phyloP scores from a whole-genome alignment of 169 alveolate genomes.

The Pseudocohnilembus persalinus region DNA sequence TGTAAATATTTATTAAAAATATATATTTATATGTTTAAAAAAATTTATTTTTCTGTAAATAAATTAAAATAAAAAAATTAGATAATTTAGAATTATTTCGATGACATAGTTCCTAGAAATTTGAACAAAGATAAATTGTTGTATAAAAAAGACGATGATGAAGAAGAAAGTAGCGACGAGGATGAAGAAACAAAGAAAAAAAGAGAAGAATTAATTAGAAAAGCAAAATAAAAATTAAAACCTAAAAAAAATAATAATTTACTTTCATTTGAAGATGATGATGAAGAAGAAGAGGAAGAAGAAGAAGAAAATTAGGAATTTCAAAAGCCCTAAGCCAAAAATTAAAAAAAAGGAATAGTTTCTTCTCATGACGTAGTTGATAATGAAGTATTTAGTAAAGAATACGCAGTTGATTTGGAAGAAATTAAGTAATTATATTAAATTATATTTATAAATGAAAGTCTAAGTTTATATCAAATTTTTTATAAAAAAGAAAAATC shows the following conservation, averaged over 20 bases:
- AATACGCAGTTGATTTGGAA: constrained; percentile 42
- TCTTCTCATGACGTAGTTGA: constrained; percentile 45
- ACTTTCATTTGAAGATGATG: constrained; percentile 65
- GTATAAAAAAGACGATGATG: constrained; percentile 33
- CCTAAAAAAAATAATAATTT: constrained; percentile 54
- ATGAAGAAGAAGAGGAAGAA: constrained; percentile 54
- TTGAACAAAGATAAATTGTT: constrained; percentile 20
- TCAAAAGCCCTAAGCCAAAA: constrained; percentile 31
- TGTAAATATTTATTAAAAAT: background rate
- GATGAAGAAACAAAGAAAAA: constrained; percentile 29
- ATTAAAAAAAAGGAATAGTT: constrained; percentile 26
- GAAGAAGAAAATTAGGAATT: too few species aligned
- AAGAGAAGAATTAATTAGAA: constrained; percentile 19
- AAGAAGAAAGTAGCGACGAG: constrained; percentile 30
- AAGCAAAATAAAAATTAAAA: constrained; percentile 24
- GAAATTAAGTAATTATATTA: constrained; percentile 44
- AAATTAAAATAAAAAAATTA: constrained; percentile 76
- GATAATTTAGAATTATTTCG: constrained; percentile 62
- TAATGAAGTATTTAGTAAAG: constrained; percentile 49
- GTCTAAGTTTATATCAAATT: too few species aligned
- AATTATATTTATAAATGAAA: too few species aligned
- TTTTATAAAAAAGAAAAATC: too few species aligned
- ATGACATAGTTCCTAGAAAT: constrained; percentile 21
- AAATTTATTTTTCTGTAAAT: too few species aligned
- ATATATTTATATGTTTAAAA: too few species aligned